Evolutionary conservation across 352 stramenopile genomes (phyloP), one percentile per base, ranked within the genome.

Genomic region (Pythium rhizo-oryzae): DNA sequence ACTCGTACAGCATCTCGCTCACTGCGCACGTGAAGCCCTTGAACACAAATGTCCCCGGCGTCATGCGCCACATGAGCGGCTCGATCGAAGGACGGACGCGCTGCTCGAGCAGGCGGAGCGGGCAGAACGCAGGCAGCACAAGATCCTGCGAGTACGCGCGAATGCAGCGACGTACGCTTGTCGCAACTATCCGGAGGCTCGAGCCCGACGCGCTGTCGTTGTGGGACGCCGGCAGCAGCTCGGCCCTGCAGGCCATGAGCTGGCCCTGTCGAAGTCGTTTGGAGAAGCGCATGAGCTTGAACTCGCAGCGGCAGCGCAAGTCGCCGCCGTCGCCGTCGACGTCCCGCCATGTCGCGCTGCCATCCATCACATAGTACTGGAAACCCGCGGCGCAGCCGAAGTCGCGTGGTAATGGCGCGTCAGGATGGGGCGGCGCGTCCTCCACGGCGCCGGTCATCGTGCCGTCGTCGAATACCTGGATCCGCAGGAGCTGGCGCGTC

Each of bases 1-100:
- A 89, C 13, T 76, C 75, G 66, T 92, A 92, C 47, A 90, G 79
- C 69, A 90, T 90, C n/a, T 80, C 81, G n/a, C 89, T 83, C 16
- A 73, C 71, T 33, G 89, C 82, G 46, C 70, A 90, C 16, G 81
- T 80, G 28, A 81, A 79, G 6, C 84, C 84, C 37, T 80, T 85
- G 19, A 92, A 70, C 50, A 65, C 74, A 69, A 81, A 92, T 18
- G 66, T 33, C 4, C 84, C 84, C 3, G 78, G 76, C 4, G 84
- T 92, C 9, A 92, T 74, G n/a, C 35, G 30, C 62, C 62, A 68
- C 2, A 68, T 28, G 1, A 68, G 43, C 19, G 43, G 52, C 12
- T 21, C 30, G 35, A 68, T 68, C 11, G 52, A 57, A 11, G 53
- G 52, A 15, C 28, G 8, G 13, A 68, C 62, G 25, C 23, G n/a